Conservation (phyloP, 441 rosid species). For the Omphalea diandra region DNA sequence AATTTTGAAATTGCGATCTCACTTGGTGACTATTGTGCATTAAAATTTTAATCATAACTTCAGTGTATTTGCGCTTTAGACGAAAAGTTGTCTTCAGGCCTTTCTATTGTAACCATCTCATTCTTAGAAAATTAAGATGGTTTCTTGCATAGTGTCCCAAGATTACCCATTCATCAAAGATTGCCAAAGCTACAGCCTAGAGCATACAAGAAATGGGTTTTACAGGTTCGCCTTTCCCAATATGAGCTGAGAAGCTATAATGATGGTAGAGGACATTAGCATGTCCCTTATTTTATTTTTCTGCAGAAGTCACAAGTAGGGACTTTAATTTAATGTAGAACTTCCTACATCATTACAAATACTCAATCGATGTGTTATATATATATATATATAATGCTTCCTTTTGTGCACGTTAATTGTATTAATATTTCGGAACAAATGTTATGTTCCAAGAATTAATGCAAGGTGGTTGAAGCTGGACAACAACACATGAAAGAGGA, state of each 20-base stretch:
- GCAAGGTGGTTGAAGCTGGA: too few species aligned
- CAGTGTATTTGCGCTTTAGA: constrained; percentile 12
- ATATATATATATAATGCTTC: constrained; percentile 82
- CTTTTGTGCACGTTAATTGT: too few species aligned
- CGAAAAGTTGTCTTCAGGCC: constrained; percentile 27
- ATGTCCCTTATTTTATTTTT: constrained; percentile 59
- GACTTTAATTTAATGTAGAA: constrained; percentile 57
- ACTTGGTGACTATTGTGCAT: not conserved
- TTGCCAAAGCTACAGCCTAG: constrained; percentile 19
- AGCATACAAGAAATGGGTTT: constrained; percentile 51
- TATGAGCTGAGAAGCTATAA: constrained; percentile 51
- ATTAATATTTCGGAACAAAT: too few species aligned
- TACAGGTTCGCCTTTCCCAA: constrained; percentile 50
- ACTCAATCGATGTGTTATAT: constrained; percentile 47
- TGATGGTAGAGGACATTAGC: constrained; percentile 76
- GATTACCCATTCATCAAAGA: constrained; percentile 17
- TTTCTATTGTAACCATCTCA: constrained; percentile 17
- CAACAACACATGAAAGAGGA: too few species aligned
- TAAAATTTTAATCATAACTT: not conserved
- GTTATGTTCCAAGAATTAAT: too few species aligned
- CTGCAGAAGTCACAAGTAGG: constrained; percentile 71
- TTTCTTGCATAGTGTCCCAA: constrained; percentile 14
- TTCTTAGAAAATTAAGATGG: constrained; percentile 27
- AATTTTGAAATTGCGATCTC: not conserved
- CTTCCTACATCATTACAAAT: constrained; percentile 47